phyloP scores from a whole-genome alignment of 176 grass and related monocot genomes.

The Triticum monococcum region DNA sequence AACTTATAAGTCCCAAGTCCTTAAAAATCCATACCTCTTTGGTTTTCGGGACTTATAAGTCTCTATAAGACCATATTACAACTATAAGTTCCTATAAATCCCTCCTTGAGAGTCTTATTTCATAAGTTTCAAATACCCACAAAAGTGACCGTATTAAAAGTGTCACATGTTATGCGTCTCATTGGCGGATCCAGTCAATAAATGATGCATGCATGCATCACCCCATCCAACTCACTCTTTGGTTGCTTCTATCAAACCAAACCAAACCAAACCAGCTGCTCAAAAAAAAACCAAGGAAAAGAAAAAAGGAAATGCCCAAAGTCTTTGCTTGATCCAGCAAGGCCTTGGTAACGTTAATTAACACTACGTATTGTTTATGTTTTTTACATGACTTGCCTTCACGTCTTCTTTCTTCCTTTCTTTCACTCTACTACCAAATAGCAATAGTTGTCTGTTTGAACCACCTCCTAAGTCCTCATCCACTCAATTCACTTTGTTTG shows the following conservation, averaged over 20 bases:
- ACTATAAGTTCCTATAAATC: too few species aligned
- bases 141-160: not conserved
- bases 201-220: not conserved
- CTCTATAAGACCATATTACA: too few species aligned
- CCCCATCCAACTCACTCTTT: not conserved
- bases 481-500: not conserved
- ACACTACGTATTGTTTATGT: not conserved
- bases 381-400: slow-evolving; percentile 13
- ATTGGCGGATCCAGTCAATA: not conserved
- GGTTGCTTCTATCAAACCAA: not conserved
- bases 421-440: not conserved
- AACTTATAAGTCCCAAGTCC: too few species aligned
- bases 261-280: not conserved
- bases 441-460: not conserved
- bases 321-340: not conserved
- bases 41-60: too few species aligned
- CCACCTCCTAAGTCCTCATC: too few species aligned
- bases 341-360: not conserved
- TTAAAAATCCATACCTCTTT: too few species aligned
- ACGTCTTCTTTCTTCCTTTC: not conserved
- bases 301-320: not conserved
- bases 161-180: not conserved
- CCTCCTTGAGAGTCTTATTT: too few species aligned
- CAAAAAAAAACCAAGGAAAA: too few species aligned
- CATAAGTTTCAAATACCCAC: too few species aligned